Evolutionary conservation across 176 grass and related monocot genomes (phyloP).

Genomic region (Lolium multiflorum): DNA sequence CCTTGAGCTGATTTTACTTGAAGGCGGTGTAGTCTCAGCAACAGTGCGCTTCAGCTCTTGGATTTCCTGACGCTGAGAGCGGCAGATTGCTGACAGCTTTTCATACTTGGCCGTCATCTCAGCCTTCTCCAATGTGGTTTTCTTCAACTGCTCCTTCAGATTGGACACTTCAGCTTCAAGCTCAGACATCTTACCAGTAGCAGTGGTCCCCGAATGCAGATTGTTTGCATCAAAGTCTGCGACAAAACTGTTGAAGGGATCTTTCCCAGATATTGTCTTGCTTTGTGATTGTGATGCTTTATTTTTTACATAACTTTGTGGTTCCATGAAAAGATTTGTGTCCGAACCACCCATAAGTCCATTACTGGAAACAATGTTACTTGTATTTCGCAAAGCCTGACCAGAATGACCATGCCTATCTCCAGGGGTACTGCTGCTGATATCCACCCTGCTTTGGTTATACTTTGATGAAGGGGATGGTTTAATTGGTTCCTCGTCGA

Average conservation of each 20-base stretch:
- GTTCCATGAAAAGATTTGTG: slow-evolving; percentile 51
- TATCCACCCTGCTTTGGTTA: slow-evolving; percentile 46
- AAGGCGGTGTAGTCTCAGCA: slow-evolving; percentile 47
- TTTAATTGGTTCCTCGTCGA: slow-evolving; percentile 62
- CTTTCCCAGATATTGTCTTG: slow-evolving; percentile 47
- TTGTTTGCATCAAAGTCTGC: slow-evolving; percentile 71
- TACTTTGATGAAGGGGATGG: slow-evolving; percentile 51
- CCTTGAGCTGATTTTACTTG: slow-evolving; percentile 59
- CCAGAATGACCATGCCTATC: slow-evolving; percentile 48
- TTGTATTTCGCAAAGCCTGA: slow-evolving; percentile 43
- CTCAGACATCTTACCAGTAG: slow-evolving; percentile 39
- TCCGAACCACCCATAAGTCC: slow-evolving; percentile 34
- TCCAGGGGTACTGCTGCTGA: slow-evolving; percentile 39
- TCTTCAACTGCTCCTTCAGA: slow-evolving; percentile 82
- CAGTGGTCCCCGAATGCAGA: slow-evolving; percentile 42
- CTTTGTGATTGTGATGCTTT: slow-evolving; percentile 43
- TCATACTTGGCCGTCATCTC: slow-evolving; percentile 86
- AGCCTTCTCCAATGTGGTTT: slow-evolving; percentile 66
- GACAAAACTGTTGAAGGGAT: slow-evolving; percentile 62
- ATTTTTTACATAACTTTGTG: slow-evolving; percentile 50
- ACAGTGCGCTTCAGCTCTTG: slow-evolving; percentile 74
- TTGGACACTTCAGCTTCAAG: slow-evolving; percentile 65
- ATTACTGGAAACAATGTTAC: slow-evolving; percentile 44
- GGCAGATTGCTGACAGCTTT: slow-evolving; percentile 79
- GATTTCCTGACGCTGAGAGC: slow-evolving; percentile 75